A percentile compares a stretch with the other conserved stretches of the same genome.
Conservation (phyloP, 140 eudicot species). For the Ambrosia hybrid region DNA sequence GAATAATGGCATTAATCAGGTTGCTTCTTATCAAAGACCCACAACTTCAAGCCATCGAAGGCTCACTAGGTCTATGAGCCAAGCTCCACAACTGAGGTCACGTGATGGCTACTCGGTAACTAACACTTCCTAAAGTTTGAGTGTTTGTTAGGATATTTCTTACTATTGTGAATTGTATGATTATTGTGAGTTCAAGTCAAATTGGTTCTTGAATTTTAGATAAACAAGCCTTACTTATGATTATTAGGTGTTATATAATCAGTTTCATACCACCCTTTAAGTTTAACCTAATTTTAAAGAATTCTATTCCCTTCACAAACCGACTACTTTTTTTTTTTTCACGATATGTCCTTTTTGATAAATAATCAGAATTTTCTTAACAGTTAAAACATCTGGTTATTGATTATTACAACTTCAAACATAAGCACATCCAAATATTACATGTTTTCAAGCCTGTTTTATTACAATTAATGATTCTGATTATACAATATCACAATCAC, state of each 20-base stretch:
- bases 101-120: constrained; percentile 82
- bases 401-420: background rate
- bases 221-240: too few relatives aligned
- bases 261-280: too few relatives aligned
- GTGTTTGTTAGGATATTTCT: background rate
- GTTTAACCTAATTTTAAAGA: background rate
- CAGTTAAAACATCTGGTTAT: background rate
- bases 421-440: background rate
- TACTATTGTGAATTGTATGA: background rate
- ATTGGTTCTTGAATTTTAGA: background rate
- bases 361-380: background rate
- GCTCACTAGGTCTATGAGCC: constrained; percentile 65
- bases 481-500: background rate
- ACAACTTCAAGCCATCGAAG: constrained; percentile 52
- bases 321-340: background rate
- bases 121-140: constrained; percentile 14
- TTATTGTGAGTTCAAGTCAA: background rate
- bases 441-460: background rate
- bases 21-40: constrained; percentile 41
- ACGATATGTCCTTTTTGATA: background rate
- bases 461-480: background rate
- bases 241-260: background rate
- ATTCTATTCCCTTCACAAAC: background rate
- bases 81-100: constrained; percentile 55
- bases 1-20: constrained; percentile 35